Base-by-base conservation (phyloP, 106 monocot genomes). In the Dioscorea dumetorum region DNA sequence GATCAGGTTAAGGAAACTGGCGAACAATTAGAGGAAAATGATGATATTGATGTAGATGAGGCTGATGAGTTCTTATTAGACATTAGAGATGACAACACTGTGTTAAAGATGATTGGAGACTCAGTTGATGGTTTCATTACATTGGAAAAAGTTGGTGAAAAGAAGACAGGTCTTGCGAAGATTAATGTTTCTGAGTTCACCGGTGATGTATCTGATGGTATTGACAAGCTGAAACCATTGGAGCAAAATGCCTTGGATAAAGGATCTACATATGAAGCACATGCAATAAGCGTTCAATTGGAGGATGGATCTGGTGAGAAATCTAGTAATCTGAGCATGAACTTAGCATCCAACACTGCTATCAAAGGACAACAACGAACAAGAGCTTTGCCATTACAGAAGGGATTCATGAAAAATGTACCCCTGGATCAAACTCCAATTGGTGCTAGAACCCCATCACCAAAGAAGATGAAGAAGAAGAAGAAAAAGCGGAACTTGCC, bases 1-100 rank as follows among this genome's bases (percentile, higher is more conserved):
- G 1, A 57, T 51, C 67, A 77, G 66, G 68, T 58, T 54, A 23
- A 67, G 50, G 68, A 67, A 56, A 5, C 73, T 11, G 62, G 48
- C 21, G 80, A 78, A 41, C 41, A 41, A 41, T 41, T 41, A 24
- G 77, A 74, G 69, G 83, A n/a, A 48, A 56, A 77, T 33, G 49
- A 51, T 68, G 53, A 50, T 11, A 75, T 77, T n/a, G 64, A 72
- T 49, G 6, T 41, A 5, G 41, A 41, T 41, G 73, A 32, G 15
- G 49, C 64, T 58, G 61, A 62, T 8, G 41, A 41, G 41, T 41
- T 41, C 41, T 41, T 10, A 41, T 41, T 41, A 41, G 41, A 41
- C 6, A 41, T 41, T 41, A 10, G 41, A 10, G 41, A 41, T 41
- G 41, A 41, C 5, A 6, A 41, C 41, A 41, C 10, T 41, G 41